Evolutionary conservation across 140 eudicot species (phyloP).

Genomic region (Oenanthe javanica): DNA sequence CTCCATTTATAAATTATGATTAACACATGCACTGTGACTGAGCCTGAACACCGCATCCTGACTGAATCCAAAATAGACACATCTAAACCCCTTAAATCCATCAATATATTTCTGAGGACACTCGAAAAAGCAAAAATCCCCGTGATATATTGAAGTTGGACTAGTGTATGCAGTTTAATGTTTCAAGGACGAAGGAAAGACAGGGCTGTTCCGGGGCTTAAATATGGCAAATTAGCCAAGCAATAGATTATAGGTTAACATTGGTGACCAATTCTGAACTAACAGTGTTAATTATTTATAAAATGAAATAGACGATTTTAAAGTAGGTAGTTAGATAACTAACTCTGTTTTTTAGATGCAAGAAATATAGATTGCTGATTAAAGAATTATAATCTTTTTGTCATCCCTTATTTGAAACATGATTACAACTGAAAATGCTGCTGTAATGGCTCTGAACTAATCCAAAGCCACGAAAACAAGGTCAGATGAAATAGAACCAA

Average conservation of each 20-base stretch:
- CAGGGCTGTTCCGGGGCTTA: slow-evolving; percentile 18
- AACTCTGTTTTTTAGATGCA: background rate
- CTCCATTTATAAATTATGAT: background rate
- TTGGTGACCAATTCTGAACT: slow-evolving; percentile 44
- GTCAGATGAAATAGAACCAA: background rate
- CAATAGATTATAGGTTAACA: slow-evolving; percentile 22
- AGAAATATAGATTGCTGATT: background rate
- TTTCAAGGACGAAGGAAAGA: slow-evolving; percentile 1
- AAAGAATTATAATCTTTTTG: background rate
- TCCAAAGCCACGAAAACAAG: background rate
- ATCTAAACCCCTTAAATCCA: slow-evolving; percentile 23
- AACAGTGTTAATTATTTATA: background rate
- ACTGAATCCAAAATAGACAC: slow-evolving; percentile 24
- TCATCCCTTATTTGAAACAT: background rate
- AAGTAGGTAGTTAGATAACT: slow-evolving; percentile 4
- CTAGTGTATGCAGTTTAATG: background rate
- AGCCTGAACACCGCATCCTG: slow-evolving; percentile 34
- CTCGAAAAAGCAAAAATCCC: background rate
- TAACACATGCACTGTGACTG: slow-evolving; percentile 57
- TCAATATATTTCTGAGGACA: background rate
- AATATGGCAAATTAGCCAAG: slow-evolving; percentile 26
- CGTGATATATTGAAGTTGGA: background rate
- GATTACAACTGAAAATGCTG: background rate
- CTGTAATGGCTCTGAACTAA: background rate
- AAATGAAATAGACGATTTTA: background rate